These are phyloP conservation scores for Cystobasidium pallidum DNA, from an alignment of 1,284 basidiomycete genomes.

Conservation along the genomic window DNA sequence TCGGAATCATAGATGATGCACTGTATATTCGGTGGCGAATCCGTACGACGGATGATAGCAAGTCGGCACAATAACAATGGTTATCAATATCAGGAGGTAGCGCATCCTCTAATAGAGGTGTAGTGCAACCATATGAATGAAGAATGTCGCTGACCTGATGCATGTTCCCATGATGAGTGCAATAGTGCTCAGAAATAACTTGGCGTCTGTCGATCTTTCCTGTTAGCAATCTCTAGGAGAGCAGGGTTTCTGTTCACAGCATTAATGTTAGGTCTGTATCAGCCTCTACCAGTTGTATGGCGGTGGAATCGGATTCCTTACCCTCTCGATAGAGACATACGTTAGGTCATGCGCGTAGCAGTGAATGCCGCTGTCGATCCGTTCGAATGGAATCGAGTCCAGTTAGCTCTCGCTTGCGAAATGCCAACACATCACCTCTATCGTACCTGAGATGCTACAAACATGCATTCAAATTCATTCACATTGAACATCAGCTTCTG, in stretches of 20 bases:
- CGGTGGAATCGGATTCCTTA: neutral
- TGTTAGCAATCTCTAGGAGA: neutral
- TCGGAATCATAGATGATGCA: conserved; percentile 48
- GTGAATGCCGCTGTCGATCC: conserved; percentile 26
- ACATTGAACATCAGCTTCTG: neutral
- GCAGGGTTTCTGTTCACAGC: neutral
- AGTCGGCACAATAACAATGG: too few species aligned
- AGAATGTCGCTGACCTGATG: conserved; percentile 43
- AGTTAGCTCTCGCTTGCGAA: neutral
- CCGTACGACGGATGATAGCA: neutral
- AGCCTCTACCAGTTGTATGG: neutral
- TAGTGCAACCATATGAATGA: neutral
- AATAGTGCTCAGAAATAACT: conserved; percentile 47
- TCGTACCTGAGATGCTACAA: conserved; percentile 34
- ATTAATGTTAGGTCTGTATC: neutral
- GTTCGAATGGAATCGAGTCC: neutral
- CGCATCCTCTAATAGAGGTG: neutral
- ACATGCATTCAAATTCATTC: neutral
- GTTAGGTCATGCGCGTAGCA: conserved; percentile 40
- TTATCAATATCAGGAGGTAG: too few species aligned
- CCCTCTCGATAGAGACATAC: neutral
- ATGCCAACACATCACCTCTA: neutral
- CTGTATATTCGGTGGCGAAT: conserved; percentile 4
- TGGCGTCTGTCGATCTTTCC: conserved; percentile 37
- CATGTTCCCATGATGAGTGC: conserved; percentile 44